Evolutionary conservation across 768 basidiomycete genomes (phyloP).

Genomic region (Trametes maxima): DNA sequence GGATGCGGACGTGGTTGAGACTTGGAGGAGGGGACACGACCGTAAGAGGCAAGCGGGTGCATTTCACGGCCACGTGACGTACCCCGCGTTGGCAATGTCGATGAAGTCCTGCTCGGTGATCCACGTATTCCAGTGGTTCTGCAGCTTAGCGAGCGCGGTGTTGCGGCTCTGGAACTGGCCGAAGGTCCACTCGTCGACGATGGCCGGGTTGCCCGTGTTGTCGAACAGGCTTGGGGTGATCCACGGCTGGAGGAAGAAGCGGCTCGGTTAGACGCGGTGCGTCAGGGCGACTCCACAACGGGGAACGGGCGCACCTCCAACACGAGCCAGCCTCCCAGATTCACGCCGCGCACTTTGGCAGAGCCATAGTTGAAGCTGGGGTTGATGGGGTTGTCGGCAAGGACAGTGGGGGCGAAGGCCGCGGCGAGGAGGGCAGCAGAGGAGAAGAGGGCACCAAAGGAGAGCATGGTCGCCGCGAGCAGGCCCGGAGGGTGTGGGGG

Average conservation of each 20-base stretch:
- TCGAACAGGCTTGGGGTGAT: slow-evolving; percentile 79
- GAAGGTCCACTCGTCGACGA: slow-evolving; percentile 82
- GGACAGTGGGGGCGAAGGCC: slow-evolving; percentile 30
- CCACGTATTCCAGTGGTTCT: slow-evolving; percentile 71
- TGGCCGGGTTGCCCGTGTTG: slow-evolving; percentile 54
- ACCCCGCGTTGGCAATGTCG: slow-evolving; percentile 78
- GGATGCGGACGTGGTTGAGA: slow-evolving; percentile 80
- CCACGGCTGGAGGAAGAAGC: slow-evolving; percentile 54
- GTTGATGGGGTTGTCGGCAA: slow-evolving; percentile 38
- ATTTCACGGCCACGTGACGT: slow-evolving; percentile 29
- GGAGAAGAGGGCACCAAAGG: slow-evolving; percentile 16
- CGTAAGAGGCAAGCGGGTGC: background rate
- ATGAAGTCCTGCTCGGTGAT: slow-evolving; percentile 83
- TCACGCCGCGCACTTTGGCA: slow-evolving; percentile 79
- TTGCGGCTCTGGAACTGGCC: slow-evolving; percentile 56
- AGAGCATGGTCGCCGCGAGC: slow-evolving; percentile 23
- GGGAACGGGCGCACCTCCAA: slow-evolving; percentile 45
- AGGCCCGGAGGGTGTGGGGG: slow-evolving; percentile 1
- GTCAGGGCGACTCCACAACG: background rate
- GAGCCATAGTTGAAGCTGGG: slow-evolving; percentile 75
- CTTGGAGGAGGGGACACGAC: slow-evolving; percentile 32
- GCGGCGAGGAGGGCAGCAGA: slow-evolving; percentile 28
- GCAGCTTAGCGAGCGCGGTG: slow-evolving; percentile 53
- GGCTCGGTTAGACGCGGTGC: slow-evolving; percentile 10
- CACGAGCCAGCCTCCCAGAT: slow-evolving; percentile 71